Percentiles rank a stretch among this genome's conserved stretches.
phyloP scores from a whole-genome alignment of 2,329 filamentous ascomycete species.

The Pseudocercospora fijiensis region DNA sequence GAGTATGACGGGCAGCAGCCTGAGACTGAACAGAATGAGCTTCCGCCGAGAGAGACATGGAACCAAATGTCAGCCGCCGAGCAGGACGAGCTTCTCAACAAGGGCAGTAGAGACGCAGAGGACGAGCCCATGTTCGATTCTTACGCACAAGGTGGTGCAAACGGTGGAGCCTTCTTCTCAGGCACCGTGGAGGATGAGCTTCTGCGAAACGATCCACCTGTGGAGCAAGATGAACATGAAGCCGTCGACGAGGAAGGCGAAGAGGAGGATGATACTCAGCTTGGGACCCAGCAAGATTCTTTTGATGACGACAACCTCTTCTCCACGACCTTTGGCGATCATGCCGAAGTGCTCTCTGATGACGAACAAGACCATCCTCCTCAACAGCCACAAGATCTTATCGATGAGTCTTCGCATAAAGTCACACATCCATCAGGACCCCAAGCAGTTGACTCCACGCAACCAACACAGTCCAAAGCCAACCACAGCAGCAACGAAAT shows the following conservation, averaged over 20 bases:
- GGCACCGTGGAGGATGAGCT: neutral
- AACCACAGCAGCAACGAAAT: neutral
- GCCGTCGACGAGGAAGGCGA: neutral
- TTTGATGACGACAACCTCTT: constrained; percentile 13
- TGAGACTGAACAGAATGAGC: neutral
- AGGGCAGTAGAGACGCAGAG: neutral
- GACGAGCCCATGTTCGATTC: neutral
- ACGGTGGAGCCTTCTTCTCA: neutral
- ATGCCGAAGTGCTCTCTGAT: neutral
- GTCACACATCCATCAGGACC: neutral
- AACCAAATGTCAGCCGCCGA: neutral
- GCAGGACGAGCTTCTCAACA: neutral
- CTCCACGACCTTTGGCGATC: constrained; percentile 11
- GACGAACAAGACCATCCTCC: neutral
- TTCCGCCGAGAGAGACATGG: neutral
- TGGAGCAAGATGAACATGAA: neutral
- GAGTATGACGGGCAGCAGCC: neutral
- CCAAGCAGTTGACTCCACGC: neutral
- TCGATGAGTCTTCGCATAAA: neutral
- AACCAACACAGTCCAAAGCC: neutral
- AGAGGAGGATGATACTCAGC: neutral
- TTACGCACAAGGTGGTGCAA: neutral
- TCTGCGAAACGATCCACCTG: neutral
- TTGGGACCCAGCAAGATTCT: neutral
- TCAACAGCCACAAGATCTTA: neutral